A percentile compares a stretch with the other conserved stretches of the same genome.
Conservation (phyloP, 2,329 filamentous ascomycete genomes). For the Pseudocercospora crystallina region DNA sequence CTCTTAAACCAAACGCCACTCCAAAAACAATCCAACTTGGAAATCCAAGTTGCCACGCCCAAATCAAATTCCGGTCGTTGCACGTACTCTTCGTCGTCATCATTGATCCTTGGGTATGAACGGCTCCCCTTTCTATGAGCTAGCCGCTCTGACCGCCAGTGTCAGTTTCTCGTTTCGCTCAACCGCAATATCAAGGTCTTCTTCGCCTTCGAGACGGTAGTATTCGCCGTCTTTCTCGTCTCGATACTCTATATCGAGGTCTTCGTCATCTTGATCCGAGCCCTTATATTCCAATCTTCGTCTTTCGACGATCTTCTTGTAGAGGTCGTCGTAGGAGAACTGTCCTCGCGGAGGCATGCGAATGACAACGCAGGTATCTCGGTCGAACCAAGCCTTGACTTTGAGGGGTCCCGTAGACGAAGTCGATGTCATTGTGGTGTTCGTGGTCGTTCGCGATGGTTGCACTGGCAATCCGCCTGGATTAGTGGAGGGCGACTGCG, state of each 20-base stretch:
- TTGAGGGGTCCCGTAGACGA: constrained; percentile 59
- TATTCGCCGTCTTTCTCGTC: constrained; percentile 78
- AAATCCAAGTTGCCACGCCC: too few relatives aligned
- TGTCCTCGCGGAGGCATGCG: constrained; percentile 70
- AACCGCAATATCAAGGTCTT: constrained; percentile 77
- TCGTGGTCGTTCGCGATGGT: constrained; percentile 16
- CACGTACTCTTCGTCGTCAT: too few relatives aligned
- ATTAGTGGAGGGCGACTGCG: constrained; percentile 16
- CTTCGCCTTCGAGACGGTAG: constrained; percentile 72
- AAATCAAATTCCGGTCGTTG: too few relatives aligned
- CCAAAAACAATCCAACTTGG: too few relatives aligned
- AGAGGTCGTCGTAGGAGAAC: constrained; percentile 73
- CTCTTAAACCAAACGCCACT: too few relatives aligned
- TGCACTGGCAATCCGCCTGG: constrained; percentile 12
- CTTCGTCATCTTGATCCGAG: constrained; percentile 41
- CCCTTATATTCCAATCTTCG: constrained; percentile 63
- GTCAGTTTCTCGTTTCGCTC: constrained; percentile 84
- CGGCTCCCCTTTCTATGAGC: neutral
- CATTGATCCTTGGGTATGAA: too few relatives aligned
- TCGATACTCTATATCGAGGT: constrained; percentile 77
- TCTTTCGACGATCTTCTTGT: constrained; percentile 80
- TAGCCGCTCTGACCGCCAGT: constrained; percentile 48
- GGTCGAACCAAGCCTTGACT: constrained; percentile 89
- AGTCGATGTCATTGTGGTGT: constrained; percentile 19
- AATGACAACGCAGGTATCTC: constrained; percentile 84